Base-by-base conservation (phyloP, 257 asterid genomes). In the Salvia splendens region DNA sequence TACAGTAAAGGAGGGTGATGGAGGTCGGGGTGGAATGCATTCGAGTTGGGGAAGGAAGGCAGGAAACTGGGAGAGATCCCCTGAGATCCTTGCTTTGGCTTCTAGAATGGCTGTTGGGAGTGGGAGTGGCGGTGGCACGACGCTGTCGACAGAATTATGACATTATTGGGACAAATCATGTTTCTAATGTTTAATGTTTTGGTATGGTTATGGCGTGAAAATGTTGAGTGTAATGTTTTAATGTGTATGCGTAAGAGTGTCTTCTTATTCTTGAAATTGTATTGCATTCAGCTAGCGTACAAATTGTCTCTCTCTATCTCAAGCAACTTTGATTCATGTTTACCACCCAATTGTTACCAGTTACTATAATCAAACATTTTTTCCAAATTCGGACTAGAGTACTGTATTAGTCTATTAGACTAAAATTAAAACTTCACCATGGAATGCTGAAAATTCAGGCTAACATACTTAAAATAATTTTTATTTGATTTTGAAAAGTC, bases 51-150 rank as follows among this genome's bases (percentile, higher is more conserved):
- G 97, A 40, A 83, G 97, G 79, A 87, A 85, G 73, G 88, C 97
- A 33, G 99, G 97, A 69, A 94, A 86, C 77, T 94, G 97, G 99
- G 99, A 93, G 63, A 93, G 88, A 95, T 88, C 99, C 4, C 99
- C 99, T 7, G 99, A 93, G 80, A 95, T 93, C 43, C 88, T 90
- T 17, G 95, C 99, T 48, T 67, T 90, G 84, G 86, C 99, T 8
- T 85, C 97, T 6, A 81, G 97, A 80, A 82, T 81, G 84, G 95
- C 30, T 24, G 30, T 24, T 54, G 24, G 85, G 85, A 24, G 30
- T n/a, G 93, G 95, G 42, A 77, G 87, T 54, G 78, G 91, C 66
- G 80, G 89, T 77, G 69, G 69, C 7, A 30, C 79, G 83, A 62
- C 30, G 30, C 30, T 24, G 30, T 69, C 86, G 36, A 69, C 80